phyloP scores from a whole-genome alignment of 345 rosid species.

The Eucalyptus caleyi region DNA sequence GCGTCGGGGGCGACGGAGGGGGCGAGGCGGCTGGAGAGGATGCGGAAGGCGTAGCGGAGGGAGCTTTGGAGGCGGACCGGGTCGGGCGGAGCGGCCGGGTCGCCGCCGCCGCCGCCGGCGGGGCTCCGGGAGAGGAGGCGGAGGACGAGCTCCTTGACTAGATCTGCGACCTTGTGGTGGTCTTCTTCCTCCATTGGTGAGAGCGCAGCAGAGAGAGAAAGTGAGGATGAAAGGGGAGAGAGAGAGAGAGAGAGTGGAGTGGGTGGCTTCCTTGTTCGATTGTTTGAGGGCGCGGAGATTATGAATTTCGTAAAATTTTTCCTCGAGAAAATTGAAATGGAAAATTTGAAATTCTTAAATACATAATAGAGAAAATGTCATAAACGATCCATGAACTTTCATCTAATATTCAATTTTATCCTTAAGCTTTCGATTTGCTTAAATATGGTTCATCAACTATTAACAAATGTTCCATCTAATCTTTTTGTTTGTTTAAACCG shows the following conservation, averaged over 20 bases:
- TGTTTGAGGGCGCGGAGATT: constrained; percentile 13
- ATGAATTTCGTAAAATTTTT: not conserved
- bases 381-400: rapidly evolving
- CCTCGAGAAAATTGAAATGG: not conserved
- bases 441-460: too few species aligned
- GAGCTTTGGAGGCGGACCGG: constrained; percentile 41
- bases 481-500: too few species aligned
- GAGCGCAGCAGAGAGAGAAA: not conserved
- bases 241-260: not conserved
- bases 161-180: constrained; percentile 63
- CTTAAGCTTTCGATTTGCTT: rapidly evolving
- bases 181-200: constrained; percentile 80
- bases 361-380: not conserved
- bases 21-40: constrained; percentile 77
- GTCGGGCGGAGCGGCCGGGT: constrained; percentile 17
- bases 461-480: too few species aligned
- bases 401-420: too few species aligned
- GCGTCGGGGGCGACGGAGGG: constrained; percentile 79
- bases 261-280: not conserved
- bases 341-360: not conserved
- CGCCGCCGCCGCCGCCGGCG: constrained; percentile 24
- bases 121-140: constrained; percentile 59
- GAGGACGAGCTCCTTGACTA: constrained; percentile 70
- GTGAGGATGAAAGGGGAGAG: not conserved
- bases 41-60: constrained; percentile 71